phyloP scores from a whole-genome alignment of 208 protist genomes.

The Trypanosoma brucei region DNA sequence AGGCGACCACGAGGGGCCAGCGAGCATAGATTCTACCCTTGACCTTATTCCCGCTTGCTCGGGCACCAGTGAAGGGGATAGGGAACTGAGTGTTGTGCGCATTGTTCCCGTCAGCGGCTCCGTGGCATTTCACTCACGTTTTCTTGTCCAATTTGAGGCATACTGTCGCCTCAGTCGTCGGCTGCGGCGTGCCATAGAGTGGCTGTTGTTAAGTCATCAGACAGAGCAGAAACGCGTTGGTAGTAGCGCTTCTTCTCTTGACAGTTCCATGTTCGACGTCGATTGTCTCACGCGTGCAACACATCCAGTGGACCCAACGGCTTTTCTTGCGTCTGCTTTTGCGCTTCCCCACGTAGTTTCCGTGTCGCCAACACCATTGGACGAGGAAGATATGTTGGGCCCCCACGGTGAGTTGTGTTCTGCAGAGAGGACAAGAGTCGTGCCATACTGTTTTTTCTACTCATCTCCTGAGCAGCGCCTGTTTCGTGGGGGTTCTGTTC shows the following conservation, averaged over 20 bases:
- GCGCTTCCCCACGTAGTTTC: slow-evolving; percentile 32
- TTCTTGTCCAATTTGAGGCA: slow-evolving; percentile 14
- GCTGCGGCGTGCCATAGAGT: slow-evolving; percentile 19
- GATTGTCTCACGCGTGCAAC: slow-evolving; percentile 20
- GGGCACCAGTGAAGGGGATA: not conserved
- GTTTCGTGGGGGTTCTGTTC: not conserved
- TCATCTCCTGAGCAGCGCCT: slow-evolving; percentile 8
- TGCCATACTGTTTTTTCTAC: slow-evolving; percentile 30
- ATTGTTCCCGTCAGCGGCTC: slow-evolving; percentile 21
- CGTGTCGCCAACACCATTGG: slow-evolving; percentile 3
- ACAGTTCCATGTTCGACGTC: slow-evolving; percentile 13
- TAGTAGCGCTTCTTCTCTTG: not conserved
- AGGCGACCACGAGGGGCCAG: too few species aligned
- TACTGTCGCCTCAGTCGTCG: slow-evolving; percentile 20
- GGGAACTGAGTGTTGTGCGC: slow-evolving; percentile 22
- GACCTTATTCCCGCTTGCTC: not conserved
- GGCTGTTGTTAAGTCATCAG: slow-evolving; percentile 13
- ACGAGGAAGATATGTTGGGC: not conserved
- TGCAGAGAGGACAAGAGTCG: not conserved
- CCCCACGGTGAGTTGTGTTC: not conserved
- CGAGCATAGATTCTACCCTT: not conserved
- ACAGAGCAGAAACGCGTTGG: not conserved
- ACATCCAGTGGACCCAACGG: slow-evolving; percentile 47
- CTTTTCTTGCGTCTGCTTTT: slow-evolving; percentile 48
- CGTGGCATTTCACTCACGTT: slow-evolving; percentile 15